phyloP scores from a whole-genome alignment of 768 basidiomycete species.

The Cystobasidium ongulense region DNA sequence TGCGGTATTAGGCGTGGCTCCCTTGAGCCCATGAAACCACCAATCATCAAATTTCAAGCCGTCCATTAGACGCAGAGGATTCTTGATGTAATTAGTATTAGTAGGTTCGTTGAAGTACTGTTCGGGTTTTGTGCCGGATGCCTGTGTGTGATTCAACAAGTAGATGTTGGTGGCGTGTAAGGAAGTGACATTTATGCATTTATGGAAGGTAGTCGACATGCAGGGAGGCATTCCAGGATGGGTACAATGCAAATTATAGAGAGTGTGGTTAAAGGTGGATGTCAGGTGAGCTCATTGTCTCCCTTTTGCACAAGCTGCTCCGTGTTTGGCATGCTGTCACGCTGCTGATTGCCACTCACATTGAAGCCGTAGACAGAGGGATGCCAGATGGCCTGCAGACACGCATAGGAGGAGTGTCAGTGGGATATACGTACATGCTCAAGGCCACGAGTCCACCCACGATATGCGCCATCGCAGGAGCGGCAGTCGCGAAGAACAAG shows the following conservation, averaged over 20 bases:
- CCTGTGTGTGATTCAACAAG: neutral
- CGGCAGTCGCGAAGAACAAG: neutral
- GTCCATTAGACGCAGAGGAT: constrained; percentile 13
- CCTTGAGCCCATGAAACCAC: constrained; percentile 27
- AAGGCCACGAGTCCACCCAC: neutral
- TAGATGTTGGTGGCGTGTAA: neutral
- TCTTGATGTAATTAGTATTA: constrained; percentile 17
- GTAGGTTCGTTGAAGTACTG: constrained; percentile 13
- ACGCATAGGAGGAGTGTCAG: neutral
- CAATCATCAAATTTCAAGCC: constrained; percentile 17
- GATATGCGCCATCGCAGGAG: constrained; percentile 8
- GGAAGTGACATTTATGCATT: neutral
- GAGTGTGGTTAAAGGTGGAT: too few relatives aligned
- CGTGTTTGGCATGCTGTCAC: neutral
- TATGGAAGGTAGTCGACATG: too few relatives aligned
- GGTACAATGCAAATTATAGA: too few relatives aligned
- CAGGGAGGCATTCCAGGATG: neutral
- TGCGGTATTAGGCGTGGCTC: constrained; percentile 12
- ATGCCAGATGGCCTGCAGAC: constrained; percentile 19
- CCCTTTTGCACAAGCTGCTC: too few relatives aligned
- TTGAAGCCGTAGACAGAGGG: constrained; percentile 26
- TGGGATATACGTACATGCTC: neutral
- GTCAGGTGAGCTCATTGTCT: too few relatives aligned
- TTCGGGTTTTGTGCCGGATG: constrained; percentile 9
- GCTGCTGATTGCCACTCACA: neutral